Evolutionary conservation across 768 basidiomycete genomes (phyloP), one percentile per base, ranked within the genome.

Genomic region (Boletellus ananas): DNA sequence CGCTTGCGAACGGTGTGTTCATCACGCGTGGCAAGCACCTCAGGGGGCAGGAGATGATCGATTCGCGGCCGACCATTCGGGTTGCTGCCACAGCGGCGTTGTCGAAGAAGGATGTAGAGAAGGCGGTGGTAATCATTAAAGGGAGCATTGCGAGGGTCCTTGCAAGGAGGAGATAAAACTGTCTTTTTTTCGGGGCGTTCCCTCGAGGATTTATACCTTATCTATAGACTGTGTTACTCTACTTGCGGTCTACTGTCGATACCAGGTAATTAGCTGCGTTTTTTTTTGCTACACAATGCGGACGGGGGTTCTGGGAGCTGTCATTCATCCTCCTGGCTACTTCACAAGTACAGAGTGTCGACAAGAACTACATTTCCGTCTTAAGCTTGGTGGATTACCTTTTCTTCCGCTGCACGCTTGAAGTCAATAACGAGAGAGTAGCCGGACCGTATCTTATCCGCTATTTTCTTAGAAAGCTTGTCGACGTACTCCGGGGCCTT

Each of bases 101-200:
- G 56, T 84, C 84, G 21, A 87, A 77, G 78, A 95, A 94, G 72
- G 96, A 98, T 59, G 81, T 84, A 47, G 94, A 96, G 76, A 94
- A 92, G 74, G 89, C 94, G 3, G 81, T 84, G 6, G 72, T 70
- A 20, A 78, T 87, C 17, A 68, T 99, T 50, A 90, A 86, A 72
- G 74, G 75, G 27, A 85, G 85, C 34, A 71, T 93, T 39, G 74
- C 78, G 35, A 92, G 94, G 73, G 81, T 90, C 4, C 67, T 93
- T 43, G 74, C 79, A 23, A 85, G 70, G 72, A 77, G 79, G 58
- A 71, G 76, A 60, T 84, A 64, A 61, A 16, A 23, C 13, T 25
- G 10, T 49, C 29, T 20, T 20, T 9, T 23, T 17, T 13, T 29
- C 25, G 18, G 27, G 42, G 27, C 43, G 51, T 25, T 31, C 21